A percentile compares a stretch with the other conserved stretches of the same genome.
These are phyloP conservation scores for Nicotiana sylvestris DNA, from an alignment of 257 asterid species.

Conservation along the genomic window DNA sequence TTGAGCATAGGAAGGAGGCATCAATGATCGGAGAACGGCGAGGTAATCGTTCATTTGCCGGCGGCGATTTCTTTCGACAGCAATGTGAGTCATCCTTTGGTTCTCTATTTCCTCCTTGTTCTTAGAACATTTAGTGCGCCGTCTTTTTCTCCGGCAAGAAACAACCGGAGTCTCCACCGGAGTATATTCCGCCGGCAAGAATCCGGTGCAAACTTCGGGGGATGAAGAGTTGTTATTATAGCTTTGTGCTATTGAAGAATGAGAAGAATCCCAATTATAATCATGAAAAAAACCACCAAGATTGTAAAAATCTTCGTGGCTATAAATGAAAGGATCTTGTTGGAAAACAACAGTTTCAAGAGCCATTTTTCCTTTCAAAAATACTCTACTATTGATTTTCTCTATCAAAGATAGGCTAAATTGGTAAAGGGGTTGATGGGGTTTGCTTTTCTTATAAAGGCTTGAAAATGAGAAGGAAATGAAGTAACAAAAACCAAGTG, in stretches of 20 bases:
- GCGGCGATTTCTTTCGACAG: conserved; percentile 86
- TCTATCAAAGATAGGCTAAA: background rate
- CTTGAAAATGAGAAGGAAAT: background rate
- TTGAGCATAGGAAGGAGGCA: conserved; percentile 81
- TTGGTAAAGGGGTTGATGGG: conserved; percentile 4
- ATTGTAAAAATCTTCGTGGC: conserved; percentile 24
- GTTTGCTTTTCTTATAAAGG: conserved; percentile 37
- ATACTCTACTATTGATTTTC: background rate
- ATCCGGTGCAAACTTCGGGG: conserved; percentile 27
- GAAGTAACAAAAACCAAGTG: conserved; percentile 23
- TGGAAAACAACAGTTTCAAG: conserved; percentile 47
- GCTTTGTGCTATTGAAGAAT: conserved; percentile 1
- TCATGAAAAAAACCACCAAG: conserved; percentile 7
- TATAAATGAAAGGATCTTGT: conserved; percentile 44
- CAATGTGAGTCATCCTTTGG: conserved; percentile 78
- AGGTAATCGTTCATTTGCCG: conserved; percentile 76
- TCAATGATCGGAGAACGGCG: conserved; percentile 62
- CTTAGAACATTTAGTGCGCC: conserved; percentile 48
- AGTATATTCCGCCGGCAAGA: conserved; percentile 8
- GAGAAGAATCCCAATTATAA: conserved; percentile 5
- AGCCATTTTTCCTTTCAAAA: conserved; percentile 27
- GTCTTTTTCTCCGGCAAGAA: conserved; percentile 37
- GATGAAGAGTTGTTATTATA: conserved; percentile 17
- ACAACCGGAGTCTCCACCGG: conserved; percentile 14
- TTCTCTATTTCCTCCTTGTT: conserved; percentile 73